These are phyloP conservation scores for Yamagishiella unicocca DNA, from an alignment of 139 green algal species.

Conservation along the genomic window DNA sequence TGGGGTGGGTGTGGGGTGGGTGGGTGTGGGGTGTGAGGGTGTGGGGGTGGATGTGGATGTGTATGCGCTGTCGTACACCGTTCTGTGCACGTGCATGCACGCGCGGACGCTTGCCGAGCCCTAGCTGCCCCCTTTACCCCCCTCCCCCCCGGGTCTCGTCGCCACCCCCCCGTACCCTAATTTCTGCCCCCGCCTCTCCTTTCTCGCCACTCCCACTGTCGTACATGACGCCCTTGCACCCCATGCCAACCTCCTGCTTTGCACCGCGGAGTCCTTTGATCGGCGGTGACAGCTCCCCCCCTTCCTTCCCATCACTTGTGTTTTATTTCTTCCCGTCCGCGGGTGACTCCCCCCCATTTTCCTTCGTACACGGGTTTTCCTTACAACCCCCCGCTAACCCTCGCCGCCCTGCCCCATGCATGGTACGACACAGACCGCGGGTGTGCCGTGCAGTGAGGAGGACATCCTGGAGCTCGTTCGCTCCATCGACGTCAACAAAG, in stretches of 20 bases:
- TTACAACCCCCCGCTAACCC: too few relatives aligned
- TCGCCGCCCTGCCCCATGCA: too few relatives aligned
- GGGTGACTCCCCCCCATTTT: too few relatives aligned
- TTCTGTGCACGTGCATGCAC: not conserved
- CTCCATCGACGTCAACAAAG: constrained; percentile 48
- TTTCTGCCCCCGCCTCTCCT: not conserved
- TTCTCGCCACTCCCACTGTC: too few relatives aligned
- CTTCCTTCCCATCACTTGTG: too few relatives aligned
- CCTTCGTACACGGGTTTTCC: too few relatives aligned
- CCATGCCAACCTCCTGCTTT: too few relatives aligned
- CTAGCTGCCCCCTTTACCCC: not conserved
- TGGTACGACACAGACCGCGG: constrained; percentile 56
- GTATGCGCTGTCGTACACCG: not conserved
- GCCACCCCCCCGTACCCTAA: not conserved
- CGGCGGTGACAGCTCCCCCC: too few relatives aligned
- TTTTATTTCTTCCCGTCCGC: too few relatives aligned
- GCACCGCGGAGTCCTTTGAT: too few relatives aligned
- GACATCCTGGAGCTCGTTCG: constrained; percentile 57
- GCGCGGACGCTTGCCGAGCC: too few relatives aligned
- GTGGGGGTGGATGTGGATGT: not conserved
- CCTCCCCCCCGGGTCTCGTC: not conserved
- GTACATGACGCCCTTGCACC: too few relatives aligned
- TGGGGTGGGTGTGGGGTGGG: not conserved
- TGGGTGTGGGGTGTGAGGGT: not conserved
- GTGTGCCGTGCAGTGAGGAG: constrained; percentile 49